These are phyloP conservation scores for Sphagnum fallax DNA, from an alignment of 228 moss, liverwort and hornwort genomes.

Conservation along the genomic window DNA sequence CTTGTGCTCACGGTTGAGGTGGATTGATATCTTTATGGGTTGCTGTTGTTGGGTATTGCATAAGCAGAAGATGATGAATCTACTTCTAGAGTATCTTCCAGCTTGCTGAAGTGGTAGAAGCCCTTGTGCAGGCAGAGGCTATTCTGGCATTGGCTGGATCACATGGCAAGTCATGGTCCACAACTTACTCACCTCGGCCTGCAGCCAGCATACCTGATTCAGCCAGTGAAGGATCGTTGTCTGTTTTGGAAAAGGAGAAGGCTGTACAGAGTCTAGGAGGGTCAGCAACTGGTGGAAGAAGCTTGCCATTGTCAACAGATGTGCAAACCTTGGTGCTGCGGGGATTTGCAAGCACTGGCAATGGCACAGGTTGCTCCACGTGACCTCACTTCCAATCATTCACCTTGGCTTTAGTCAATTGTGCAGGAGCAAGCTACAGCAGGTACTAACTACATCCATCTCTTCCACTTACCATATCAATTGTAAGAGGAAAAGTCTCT, in stretches of 20 bases:
- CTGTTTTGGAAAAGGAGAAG: slow-evolving; percentile 34
- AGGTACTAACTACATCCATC: slow-evolving; percentile 12
- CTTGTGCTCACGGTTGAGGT: neutral
- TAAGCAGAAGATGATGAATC: neutral
- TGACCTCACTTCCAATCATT: slow-evolving; percentile 10
- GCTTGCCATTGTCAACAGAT: slow-evolving; percentile 29
- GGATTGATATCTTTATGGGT: neutral
- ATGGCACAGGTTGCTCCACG: slow-evolving; percentile 21
- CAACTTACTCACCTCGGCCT: slow-evolving; percentile 43
- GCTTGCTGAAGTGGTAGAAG: no score
- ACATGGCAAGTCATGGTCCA: slow-evolving; percentile 54
- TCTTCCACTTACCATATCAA: no score
- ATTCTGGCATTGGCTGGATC: slow-evolving; percentile 54
- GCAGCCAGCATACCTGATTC: slow-evolving; percentile 29
- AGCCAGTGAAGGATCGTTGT: slow-evolving; percentile 38
- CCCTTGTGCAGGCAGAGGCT: slow-evolving; percentile 22
- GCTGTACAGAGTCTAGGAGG: slow-evolving; percentile 23
- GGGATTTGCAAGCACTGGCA: slow-evolving; percentile 43
- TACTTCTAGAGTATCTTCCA: neutral
- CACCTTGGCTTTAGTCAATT: slow-evolving; percentile 3
- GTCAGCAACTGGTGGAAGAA: slow-evolving; percentile 23
- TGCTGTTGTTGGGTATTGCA: neutral
- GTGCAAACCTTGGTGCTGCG: slow-evolving; percentile 37
- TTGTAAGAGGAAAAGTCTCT: no score
- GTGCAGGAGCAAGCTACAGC: slow-evolving; percentile 19